Conservation (phyloP, 306 rosid genomes). For the Nissolia schottii region DNA sequence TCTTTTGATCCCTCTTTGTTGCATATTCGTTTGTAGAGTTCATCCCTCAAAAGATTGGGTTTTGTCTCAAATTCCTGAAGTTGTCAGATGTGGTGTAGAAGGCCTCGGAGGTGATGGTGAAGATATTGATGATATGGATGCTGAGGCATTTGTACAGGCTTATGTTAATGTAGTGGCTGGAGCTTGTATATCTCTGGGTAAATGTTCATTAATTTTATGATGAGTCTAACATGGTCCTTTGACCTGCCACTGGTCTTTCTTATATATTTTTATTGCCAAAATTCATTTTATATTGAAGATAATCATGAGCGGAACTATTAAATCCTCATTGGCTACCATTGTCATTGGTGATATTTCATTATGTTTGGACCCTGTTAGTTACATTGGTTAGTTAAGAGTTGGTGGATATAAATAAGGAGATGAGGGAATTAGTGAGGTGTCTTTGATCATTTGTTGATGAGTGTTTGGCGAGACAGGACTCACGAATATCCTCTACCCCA, state of each 20-base stretch:
- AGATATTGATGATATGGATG: slow-evolving; percentile 77
- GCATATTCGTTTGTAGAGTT: slow-evolving; percentile 49
- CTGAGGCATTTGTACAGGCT: slow-evolving; percentile 87
- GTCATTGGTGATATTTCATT: neutral
- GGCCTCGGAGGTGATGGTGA: slow-evolving; percentile 57
- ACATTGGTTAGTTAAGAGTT: too few relatives aligned
- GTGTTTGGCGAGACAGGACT: too few relatives aligned
- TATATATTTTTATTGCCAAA: neutral
- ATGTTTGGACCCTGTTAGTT: too few relatives aligned
- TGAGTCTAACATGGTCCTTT: neutral
- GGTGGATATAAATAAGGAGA: too few relatives aligned
- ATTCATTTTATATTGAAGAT: neutral
- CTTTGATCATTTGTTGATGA: too few relatives aligned
- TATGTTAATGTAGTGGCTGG: slow-evolving; percentile 92
- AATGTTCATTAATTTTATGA: slow-evolving; percentile 28
- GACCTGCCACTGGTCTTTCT: neutral
- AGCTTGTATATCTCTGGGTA: slow-evolving; percentile 93
- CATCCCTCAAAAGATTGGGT: slow-evolving; percentile 92
- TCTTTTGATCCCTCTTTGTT: slow-evolving; percentile 26
- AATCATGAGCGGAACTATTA: neutral
- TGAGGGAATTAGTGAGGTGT: too few relatives aligned
- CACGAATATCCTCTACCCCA: too few relatives aligned
- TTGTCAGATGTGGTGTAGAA: slow-evolving; percentile 58
- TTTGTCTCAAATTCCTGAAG: slow-evolving; percentile 85
- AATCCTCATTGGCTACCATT: neutral